A percentile compares a stretch with the other conserved stretches of the same genome.
Evolutionary conservation across 208 protist genomes (phyloP).

Genomic region (Wallacemonas collosoma): DNA sequence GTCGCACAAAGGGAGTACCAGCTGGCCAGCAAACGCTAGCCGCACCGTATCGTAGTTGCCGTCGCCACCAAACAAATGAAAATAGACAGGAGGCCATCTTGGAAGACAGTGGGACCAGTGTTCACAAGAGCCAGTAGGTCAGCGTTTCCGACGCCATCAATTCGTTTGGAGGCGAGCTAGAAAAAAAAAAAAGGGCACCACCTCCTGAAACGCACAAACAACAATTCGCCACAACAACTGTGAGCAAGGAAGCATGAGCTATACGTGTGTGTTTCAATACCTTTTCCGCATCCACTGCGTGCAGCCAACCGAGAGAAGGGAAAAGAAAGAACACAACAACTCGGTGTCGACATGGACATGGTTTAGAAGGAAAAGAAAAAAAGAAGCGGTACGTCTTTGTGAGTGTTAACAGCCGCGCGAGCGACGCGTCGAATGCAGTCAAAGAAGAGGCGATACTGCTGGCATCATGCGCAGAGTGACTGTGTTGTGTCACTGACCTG

Average conservation of each 20-base stretch:
- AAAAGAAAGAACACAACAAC: too few relatives aligned
- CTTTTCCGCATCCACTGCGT: too few relatives aligned
- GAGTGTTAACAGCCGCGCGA: background rate
- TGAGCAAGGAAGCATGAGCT: too few relatives aligned
- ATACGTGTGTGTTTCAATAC: too few relatives aligned
- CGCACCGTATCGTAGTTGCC: background rate
- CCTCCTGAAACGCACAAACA: background rate
- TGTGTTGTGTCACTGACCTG: too few relatives aligned
- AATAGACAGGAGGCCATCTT: too few relatives aligned
- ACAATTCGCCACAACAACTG: background rate
- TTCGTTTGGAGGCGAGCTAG: background rate
- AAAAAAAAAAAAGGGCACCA: background rate
- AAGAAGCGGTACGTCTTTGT: background rate
- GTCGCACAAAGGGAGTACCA: slow-evolving; percentile 5
- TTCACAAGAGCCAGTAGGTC: too few relatives aligned
- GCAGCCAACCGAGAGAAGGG: too few relatives aligned
- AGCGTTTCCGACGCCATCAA: background rate
- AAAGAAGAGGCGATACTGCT: background rate
- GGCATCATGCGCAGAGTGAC: background rate
- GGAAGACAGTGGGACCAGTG: too few relatives aligned
- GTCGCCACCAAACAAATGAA: too few relatives aligned
- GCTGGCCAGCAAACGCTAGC: slow-evolving; percentile 8
- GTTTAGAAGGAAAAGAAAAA: background rate
- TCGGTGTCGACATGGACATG: background rate
- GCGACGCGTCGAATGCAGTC: background rate